Conservation (phyloP, 371 early-diverging fungal genomes). For the Nosema granulosis region DNA sequence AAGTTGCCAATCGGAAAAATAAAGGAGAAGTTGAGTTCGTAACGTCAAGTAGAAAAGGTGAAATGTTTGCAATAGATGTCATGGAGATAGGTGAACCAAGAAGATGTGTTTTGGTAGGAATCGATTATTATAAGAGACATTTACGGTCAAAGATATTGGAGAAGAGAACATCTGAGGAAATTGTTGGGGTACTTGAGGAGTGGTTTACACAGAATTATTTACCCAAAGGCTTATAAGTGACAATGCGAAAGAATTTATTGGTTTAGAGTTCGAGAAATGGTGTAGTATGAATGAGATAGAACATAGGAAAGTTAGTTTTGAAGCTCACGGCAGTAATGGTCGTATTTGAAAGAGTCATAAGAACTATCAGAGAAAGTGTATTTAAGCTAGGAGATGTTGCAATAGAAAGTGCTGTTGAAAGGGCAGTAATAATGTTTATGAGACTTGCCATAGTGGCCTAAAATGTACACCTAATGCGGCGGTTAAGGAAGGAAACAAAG, state of each 20-base stretch:
- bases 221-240: not conserved
- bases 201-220: not conserved
- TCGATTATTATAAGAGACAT: conserved; percentile 3
- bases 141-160: not conserved
- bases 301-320: conserved; percentile 1
- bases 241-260: conserved; percentile 5
- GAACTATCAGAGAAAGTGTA: conserved; percentile 30
- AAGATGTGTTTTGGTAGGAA: not conserved
- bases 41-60: not conserved
- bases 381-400: not conserved
- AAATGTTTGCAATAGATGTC: conserved; percentile 4
- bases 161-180: not conserved
- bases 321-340: conserved; percentile 29
- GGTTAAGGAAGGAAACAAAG: conserved; percentile 3
- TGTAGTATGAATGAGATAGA: not conserved
- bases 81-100: conserved; percentile 1
- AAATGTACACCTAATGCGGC: conserved; percentile 27
- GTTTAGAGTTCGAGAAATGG: not conserved
- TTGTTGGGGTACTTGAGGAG: not conserved
- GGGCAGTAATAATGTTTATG: conserved; percentile 1
- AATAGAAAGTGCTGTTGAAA: not conserved
- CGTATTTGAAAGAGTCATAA: conserved; percentile 45
- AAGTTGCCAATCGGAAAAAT: conserved; percentile 25
- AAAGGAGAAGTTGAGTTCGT: not conserved
- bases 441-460: conserved; percentile 6